Evolutionary conservation across 805 yeast species (phyloP), one percentile per base, ranked within the genome.

Genomic region (Teunomyces pallodes): DNA sequence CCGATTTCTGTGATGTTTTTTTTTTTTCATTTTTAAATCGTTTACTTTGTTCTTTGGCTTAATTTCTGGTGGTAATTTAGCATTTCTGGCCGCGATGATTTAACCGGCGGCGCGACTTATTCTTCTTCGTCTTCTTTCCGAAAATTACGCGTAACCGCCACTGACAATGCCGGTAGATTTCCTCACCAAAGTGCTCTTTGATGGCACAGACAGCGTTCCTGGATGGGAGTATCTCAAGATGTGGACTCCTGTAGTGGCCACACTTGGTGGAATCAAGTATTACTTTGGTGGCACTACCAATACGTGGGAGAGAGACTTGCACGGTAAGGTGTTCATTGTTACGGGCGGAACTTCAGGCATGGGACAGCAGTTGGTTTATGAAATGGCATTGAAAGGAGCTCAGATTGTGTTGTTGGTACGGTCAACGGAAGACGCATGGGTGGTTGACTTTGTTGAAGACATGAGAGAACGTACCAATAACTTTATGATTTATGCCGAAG

Each of bases 291-390:
- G 99, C 9, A 66, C 87, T 1, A 55, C 79, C 16, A 94, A 92
- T 67, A 87, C 90, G 0, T 92, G 97, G 96, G 96, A 89, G 52
- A 76, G 97, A 50, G 91, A 90, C 54, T 67, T 92, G 62, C 96
- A 94, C 61, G 97, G 98, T 1, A 83, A 84, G 59, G 98, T 91
- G 4, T 86, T 76, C 57, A 72, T 87, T 16, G 75, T 88, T 5
- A 86, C 94, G 0, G 99, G 99, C n/a, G 99, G 96, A 1, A 92
- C 98, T 0, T 79, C 95, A 1, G 97, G 98, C 0, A 64, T 90
- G 51, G 99, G 99, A 0, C 86, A 92, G 0, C 78, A 81, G 3
- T 77, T 87, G 3, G 94, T 81, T 0, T 73, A 76, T 32, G 90
- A 90, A 29, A 63, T 94, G 57, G 97, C 97, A 0, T 47, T 55